Base-by-base conservation (phyloP, 2,329 filamentous ascomycete species). In the Thermomyces lanuginosus region DNA sequence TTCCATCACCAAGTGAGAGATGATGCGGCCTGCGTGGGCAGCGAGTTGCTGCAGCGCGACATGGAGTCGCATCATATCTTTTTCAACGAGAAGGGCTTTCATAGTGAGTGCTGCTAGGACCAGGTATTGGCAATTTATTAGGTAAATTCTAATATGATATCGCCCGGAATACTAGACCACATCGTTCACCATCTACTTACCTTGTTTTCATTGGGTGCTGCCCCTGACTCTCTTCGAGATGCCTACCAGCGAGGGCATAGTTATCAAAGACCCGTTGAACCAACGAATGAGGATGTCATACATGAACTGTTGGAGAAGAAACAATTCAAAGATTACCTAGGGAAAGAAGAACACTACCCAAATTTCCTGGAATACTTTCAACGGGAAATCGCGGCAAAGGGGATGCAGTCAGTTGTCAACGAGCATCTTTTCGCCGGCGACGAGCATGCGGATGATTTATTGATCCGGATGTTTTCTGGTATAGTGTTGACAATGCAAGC, bases 331-430 rank as follows among this genome's bases (percentile, higher is more conserved):
- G 44, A 53, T 8, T 71, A 68, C 35, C 55, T 89, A 1, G 78
- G 76, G 7, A 64, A 72, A 6, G 69, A 61, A 28, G 43, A 62
- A 22, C 56, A 72, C 47, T 92, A 91, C 44, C 55, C 69, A 6
- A 72, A 82, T 41, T 92, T 78, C 44, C 60, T 92, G 2, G 55
- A 58, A 5, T 92, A 79, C 56, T 93, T 82, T 53, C 68, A 80
- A 43, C 46, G 53, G 1, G 74, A 89, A 45, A 80, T 92, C 17
- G 66, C 74, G 8, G 45, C 48, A 15, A 64, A 65, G 19, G 67
- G 70, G 0, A 79, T 72, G 60, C 56, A 72, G 37, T 49, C 58
- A 1, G 69, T 73, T 0, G 30, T 92, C 15, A 54, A 61, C 9
- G 65, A 77, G 42, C 75, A 79, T 40, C 35, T 92, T 1, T 81